Percentiles rank a stretch among this genome's conserved stretches.
These are phyloP conservation scores for Knoxdaviesia proteae DNA, from an alignment of 2,329 filamentous ascomycete species.

Conservation along the genomic window DNA sequence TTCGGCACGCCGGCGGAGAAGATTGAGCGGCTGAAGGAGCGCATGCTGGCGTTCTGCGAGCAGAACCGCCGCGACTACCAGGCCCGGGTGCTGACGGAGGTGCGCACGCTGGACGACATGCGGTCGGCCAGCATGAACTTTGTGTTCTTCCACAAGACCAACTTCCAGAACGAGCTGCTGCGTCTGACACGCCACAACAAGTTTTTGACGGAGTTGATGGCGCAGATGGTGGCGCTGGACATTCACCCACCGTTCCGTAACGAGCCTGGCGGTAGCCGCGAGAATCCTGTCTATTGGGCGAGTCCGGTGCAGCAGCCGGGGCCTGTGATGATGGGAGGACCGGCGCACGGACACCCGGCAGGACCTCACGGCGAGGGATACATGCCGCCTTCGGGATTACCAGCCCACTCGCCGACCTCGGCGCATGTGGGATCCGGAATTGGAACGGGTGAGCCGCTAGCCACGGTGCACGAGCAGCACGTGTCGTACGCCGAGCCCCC, in stretches of 20 bases:
- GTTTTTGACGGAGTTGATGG: constrained; percentile 81
- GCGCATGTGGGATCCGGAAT: too few species aligned
- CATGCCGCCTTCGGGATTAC: background rate
- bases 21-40: constrained; percentile 61
- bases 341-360: constrained; percentile 8
- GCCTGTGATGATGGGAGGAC: too few species aligned
- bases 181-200: constrained; percentile 83
- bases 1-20: constrained; percentile 71
- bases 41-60: constrained; percentile 64
- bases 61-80: constrained; percentile 81
- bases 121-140: constrained; percentile 78
- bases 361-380: background rate
- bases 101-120: constrained; percentile 60
- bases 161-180: constrained; percentile 85
- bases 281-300: constrained; percentile 40
- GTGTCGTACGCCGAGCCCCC: background rate
- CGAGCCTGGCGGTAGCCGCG: constrained; percentile 46
- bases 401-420: too few species aligned
- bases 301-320: too few species aligned
- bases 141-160: constrained; percentile 94
- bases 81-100: constrained; percentile 65
- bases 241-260: constrained; percentile 53
- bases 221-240: constrained; percentile 61
- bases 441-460: too few species aligned
- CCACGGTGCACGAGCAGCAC: too few species aligned